Conservation (phyloP, 164 flowering plant genomes). For the Annona cherimola region DNA sequence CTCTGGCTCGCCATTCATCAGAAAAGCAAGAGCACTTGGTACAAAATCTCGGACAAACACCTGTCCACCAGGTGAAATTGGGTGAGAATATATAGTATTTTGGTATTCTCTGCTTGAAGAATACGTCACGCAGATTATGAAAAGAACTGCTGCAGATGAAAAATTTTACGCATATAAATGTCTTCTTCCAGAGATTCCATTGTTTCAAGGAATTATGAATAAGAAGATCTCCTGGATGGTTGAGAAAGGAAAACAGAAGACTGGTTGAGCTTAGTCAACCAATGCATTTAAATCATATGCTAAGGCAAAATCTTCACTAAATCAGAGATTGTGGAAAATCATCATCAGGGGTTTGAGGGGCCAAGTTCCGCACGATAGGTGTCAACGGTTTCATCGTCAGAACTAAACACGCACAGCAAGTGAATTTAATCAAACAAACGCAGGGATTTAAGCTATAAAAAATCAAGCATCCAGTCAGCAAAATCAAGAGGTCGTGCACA, state of each 20-base stretch:
- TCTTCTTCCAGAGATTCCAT: not conserved
- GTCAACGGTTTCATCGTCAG: not conserved
- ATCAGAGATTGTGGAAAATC: not conserved
- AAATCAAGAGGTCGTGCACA: too few relatives aligned
- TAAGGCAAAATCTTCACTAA: not conserved
- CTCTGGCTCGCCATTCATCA: conserved; percentile 35
- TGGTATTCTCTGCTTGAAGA: not conserved
- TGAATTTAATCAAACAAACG: not conserved
- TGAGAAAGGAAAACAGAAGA: not conserved
- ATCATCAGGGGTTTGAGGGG: not conserved
- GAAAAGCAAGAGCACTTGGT: conserved; percentile 34
- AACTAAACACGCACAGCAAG: not conserved
- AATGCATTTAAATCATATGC: not conserved
- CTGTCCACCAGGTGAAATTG: conserved; percentile 13
- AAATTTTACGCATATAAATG: not conserved
- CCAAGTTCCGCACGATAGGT: not conserved
- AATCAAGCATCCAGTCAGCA: too few relatives aligned
- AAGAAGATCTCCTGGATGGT: not conserved
- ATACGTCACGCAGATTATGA: not conserved
- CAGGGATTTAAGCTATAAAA: not conserved
- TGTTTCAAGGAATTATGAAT: not conserved
- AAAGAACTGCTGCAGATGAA: not conserved
- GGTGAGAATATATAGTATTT: not conserved
- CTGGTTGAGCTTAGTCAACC: not conserved
- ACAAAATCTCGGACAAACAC: conserved; percentile 35